These are phyloP conservation scores for Phlyctochytrium planicorne DNA, from an alignment of 192 early-diverging fungal genomes.

Conservation along the genomic window DNA sequence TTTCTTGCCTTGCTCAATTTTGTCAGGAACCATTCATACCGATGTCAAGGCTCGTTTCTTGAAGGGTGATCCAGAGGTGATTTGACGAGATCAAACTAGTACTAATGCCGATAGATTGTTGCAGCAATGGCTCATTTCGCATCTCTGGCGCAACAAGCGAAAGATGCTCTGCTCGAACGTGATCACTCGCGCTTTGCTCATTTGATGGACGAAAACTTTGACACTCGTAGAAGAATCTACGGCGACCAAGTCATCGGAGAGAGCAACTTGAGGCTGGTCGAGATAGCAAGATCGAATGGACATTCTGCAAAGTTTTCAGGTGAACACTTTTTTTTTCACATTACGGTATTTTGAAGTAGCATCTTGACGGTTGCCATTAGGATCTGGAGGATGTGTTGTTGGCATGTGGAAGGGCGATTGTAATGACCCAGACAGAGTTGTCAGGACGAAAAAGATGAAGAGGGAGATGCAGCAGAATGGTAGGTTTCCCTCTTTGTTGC, in stretches of 20 bases:
- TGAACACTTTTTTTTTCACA: background rate
- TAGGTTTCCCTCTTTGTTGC: too few relatives aligned
- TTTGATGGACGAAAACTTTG: constrained; percentile 60
- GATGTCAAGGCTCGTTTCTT: constrained; percentile 49
- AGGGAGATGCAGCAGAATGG: constrained; percentile 5
- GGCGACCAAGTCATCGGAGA: constrained; percentile 52
- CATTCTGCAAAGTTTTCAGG: constrained; percentile 54
- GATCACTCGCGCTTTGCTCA: constrained; percentile 39
- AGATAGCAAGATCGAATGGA: constrained; percentile 38
- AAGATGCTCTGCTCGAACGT: constrained; percentile 22
- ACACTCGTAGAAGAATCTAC: constrained; percentile 45
- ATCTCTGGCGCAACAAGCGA: constrained; percentile 34
- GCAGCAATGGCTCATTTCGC: constrained; percentile 56
- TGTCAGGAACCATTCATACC: constrained; percentile 49
- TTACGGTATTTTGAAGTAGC: too few relatives aligned
- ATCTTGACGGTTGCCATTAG: constrained; percentile 16
- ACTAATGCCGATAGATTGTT: constrained; percentile 32
- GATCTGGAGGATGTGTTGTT: constrained; percentile 60
- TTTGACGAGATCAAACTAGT: background rate
- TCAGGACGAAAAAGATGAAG: constrained; percentile 15
- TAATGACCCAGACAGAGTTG: background rate
- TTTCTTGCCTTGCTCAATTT: background rate
- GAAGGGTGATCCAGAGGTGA: constrained; percentile 55
- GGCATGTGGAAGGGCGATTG: constrained; percentile 40
- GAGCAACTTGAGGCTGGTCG: constrained; percentile 51